Evolutionary conservation across 1,284 basidiomycete genomes (phyloP), one percentile per base, ranked within the genome.

Genomic region (Ustilago esculenta): DNA sequence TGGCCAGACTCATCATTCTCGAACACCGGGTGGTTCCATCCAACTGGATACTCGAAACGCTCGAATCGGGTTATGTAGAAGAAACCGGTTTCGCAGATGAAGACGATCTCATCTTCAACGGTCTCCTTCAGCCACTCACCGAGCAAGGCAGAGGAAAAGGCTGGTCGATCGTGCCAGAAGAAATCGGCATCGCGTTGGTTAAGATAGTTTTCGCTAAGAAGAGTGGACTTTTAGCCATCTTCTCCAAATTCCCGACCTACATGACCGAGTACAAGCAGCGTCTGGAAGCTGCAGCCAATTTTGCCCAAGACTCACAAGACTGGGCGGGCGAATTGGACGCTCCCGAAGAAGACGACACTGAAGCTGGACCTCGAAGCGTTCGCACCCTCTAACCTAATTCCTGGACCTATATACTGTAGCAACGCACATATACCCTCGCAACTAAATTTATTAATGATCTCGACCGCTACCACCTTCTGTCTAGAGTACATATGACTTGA

Each of bases 201-300:
- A 70, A 59, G 34, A 52, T 70, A 9, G 43, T 70, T 4, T 64
- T 64, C 23, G 55, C 60, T 1, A 70, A 64, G 23, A 70, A 70
- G 46, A 57, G 60, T 37, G 67, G 67, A 2, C 32, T 70, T 1
- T 23, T 64, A 5, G 41, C 45, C 1, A 17, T 64, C 11, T 40
- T 35, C 15, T 15, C 40, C 11, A 64, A 64, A 24, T 64, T 70
- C 32, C 37, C 42, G 7, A 40, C 46, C 0, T 70, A 70, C 46
- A 53, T 70, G 35, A 40, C 39, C 7, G 66, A 63, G 36, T 59
- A 64, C 18, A 35, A 21, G 15, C 23, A 27, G 7, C 41, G 59
- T 0, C 34, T 60, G 0, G 33, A 37, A 3, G 29, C 33, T 23
- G 34, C 45, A 2, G 33, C 11, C 15, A 11, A 35, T 14, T 12